Percentiles rank a stretch among this genome's conserved stretches.
phyloP scores from a whole-genome alignment of 176 grass and related monocot species.

The Dendrocalamus sinicus region DNA sequence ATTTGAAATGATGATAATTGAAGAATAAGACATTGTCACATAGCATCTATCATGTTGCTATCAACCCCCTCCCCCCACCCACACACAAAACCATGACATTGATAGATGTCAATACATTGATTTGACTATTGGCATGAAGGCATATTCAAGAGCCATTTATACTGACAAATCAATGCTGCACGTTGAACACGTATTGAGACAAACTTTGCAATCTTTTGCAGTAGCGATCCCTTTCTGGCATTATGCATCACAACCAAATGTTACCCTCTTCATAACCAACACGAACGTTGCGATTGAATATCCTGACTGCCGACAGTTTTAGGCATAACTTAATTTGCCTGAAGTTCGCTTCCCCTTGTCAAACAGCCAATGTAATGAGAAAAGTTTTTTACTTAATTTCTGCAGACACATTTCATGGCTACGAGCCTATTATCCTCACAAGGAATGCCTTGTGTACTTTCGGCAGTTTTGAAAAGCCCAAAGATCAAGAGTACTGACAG shows the following conservation, averaged over 20 bases:
- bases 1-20: slow-evolving; percentile 26
- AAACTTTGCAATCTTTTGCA: neutral
- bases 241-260: neutral
- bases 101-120: neutral
- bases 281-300: neutral
- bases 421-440: neutral
- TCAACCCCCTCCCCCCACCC: neutral
- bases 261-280: slow-evolving; percentile 35
- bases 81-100: neutral
- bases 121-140: slow-evolving; percentile 10
- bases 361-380: slow-evolving; percentile 11
- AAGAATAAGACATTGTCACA: slow-evolving; percentile 37
- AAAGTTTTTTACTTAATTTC: neutral
- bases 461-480: neutral
- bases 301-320: neutral
- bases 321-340: slow-evolving; percentile 10
- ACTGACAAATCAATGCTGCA: slow-evolving; percentile 29
- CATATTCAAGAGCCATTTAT: slow-evolving; percentile 10
- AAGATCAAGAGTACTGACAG: neutral
- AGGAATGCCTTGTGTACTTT: neutral
- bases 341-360: neutral
- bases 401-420: neutral
- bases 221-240: neutral
- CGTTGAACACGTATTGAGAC: neutral
- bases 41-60: slow-evolving; percentile 24